Conservation (phyloP, 2,329 filamentous ascomycete genomes). For the Biscogniauxia marginata region DNA sequence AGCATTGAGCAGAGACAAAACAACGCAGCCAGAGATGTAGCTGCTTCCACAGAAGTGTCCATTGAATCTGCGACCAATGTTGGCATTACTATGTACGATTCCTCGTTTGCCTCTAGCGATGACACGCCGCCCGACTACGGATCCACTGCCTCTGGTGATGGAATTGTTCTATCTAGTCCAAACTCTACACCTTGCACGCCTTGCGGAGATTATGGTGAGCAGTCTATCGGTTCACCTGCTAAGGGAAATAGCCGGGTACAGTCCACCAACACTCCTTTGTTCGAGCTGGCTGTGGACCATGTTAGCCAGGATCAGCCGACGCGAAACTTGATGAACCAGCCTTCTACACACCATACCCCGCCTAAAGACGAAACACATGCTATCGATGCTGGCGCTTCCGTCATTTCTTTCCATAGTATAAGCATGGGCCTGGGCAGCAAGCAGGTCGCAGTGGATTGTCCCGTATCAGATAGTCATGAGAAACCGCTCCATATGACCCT, state of each 20-base stretch:
- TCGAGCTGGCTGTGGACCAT: background rate
- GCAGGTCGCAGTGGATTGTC: background rate
- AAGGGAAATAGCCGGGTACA: background rate
- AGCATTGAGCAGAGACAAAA: too few species aligned
- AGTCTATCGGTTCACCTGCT: background rate
- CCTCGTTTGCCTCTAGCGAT: slow-evolving; percentile 1
- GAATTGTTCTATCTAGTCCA: background rate
- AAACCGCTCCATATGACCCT: background rate
- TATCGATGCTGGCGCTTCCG: background rate
- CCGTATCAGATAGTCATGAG: background rate
- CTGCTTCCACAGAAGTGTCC: background rate
- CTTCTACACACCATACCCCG: background rate
- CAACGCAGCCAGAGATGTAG: background rate
- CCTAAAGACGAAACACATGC: background rate
- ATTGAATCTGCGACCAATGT: background rate
- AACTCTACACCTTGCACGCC: background rate
- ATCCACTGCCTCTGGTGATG: background rate
- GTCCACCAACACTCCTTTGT: background rate
- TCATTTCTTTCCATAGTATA: background rate
- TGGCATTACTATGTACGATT: background rate
- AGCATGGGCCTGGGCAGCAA: too few species aligned
- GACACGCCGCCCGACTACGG: slow-evolving; percentile 1
- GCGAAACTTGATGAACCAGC: too few species aligned
- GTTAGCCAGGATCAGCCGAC: background rate
- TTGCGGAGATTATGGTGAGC: background rate